phyloP scores from a whole-genome alignment of 306 rosid genomes.

The Trichosanthes cucumerina region DNA sequence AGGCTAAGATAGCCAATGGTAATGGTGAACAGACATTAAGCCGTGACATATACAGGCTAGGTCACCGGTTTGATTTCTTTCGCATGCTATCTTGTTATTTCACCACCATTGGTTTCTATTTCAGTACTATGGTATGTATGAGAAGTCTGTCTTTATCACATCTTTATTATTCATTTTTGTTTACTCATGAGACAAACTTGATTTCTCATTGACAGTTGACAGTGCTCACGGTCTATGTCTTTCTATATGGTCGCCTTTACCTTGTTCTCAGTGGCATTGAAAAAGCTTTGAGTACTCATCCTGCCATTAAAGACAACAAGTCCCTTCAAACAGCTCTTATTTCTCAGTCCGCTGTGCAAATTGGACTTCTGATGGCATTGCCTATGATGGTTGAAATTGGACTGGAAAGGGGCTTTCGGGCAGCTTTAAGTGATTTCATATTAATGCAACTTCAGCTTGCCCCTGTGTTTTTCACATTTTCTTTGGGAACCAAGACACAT shows the following conservation, averaged over 20 bases:
- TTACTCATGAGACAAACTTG: neutral
- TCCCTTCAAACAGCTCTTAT: conserved; percentile 95
- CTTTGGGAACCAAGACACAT: conserved; percentile 95
- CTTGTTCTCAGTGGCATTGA: conserved; percentile 90
- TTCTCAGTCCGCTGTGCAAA: conserved; percentile 88
- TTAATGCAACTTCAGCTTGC: conserved; percentile 92
- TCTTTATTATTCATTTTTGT: conserved; percentile 6
- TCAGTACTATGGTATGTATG: conserved; percentile 78
- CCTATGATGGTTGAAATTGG: conserved; percentile 99
- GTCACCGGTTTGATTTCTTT: conserved; percentile 92
- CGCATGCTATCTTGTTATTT: conserved; percentile 79
- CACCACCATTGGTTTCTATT: conserved; percentile 90
- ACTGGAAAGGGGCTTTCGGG: conserved; percentile 80
- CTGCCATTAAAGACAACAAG: conserved; percentile 53
- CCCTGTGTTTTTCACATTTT: conserved; percentile 84
- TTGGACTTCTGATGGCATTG: conserved; percentile 85
- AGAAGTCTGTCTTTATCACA: conserved; percentile 9
- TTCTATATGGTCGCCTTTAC: conserved; percentile 92
- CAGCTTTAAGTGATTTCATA: conserved; percentile 71
- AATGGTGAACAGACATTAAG: conserved; percentile 95
- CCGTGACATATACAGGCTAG: conserved; percentile 89
- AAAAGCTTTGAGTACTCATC: conserved; percentile 34
- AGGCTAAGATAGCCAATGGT: conserved; percentile 93
- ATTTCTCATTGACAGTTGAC: conserved; percentile 53
- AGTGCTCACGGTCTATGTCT: conserved; percentile 76